A percentile compares a stretch with the other conserved stretches of the same genome.
Evolutionary conservation across 2,329 filamentous ascomycete species (phyloP).

Genomic region (Stagonosporopsis vannaccii): DNA sequence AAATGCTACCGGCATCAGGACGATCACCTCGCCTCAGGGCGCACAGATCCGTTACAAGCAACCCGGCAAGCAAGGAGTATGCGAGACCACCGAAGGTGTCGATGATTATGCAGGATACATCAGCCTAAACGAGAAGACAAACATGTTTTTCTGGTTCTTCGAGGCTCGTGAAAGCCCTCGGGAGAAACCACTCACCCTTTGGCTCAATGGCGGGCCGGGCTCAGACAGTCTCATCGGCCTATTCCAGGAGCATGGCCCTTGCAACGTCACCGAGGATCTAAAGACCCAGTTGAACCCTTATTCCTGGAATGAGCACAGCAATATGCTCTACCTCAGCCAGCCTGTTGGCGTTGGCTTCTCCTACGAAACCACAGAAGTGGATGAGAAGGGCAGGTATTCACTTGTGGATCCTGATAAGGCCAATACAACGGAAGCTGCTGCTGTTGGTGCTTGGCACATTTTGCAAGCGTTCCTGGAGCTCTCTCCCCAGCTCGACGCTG

Average conservation of each 20-base stretch:
- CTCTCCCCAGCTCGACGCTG: constrained; percentile 55
- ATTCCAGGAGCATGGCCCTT: constrained; percentile 54
- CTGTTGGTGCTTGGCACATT: constrained; percentile 47
- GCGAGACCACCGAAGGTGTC: constrained; percentile 48
- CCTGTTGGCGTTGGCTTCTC: constrained; percentile 52
- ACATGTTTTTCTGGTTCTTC: constrained; percentile 59
- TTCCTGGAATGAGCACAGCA: constrained; percentile 50
- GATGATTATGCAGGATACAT: constrained; percentile 50
- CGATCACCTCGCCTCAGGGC: constrained; percentile 45
- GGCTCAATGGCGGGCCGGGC: constrained; percentile 64
- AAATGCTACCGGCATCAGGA: constrained; percentile 41
- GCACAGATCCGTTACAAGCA: constrained; percentile 47
- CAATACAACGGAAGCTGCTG: constrained; percentile 46
- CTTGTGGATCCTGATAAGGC: constrained; percentile 39
- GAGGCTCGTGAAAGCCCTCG: constrained; percentile 55
- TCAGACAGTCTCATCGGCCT: constrained; percentile 63
- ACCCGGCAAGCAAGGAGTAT: constrained; percentile 52
- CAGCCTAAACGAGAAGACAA: constrained; percentile 44
- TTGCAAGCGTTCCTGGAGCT: constrained; percentile 47
- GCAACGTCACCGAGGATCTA: constrained; percentile 46
- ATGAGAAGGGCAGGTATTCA: constrained; percentile 39
- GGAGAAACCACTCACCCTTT: constrained; percentile 52
- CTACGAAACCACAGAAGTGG: constrained; percentile 42
- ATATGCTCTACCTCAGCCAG: constrained; percentile 51
- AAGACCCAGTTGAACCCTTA: constrained; percentile 49